Evolutionary conservation across 1,139 yeast species (phyloP), one percentile per base, ranked within the genome.

Genomic region (Waltiozyma sp.): DNA sequence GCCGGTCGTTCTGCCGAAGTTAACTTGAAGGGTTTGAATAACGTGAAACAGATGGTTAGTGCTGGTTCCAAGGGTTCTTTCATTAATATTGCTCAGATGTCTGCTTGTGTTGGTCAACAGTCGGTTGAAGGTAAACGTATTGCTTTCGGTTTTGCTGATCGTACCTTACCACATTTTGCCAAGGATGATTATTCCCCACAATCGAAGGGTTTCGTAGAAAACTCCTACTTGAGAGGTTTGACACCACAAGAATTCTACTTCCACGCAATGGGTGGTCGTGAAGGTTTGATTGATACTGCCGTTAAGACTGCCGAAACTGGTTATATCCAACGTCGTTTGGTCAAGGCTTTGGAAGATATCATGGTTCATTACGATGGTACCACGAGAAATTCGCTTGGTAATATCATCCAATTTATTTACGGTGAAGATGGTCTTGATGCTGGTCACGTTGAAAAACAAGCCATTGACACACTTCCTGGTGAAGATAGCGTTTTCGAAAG

Each of bases 251-350:
- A 93, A 64, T 93, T 93, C 65, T 93, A 93, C 62, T 91, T 91
- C 83, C 99, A 93, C 64, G 98, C 98, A 44, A 93, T 93, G 98
- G 98, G 98, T 57, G 99, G 99, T 75, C 87, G 99, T 75, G 99
- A 91, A 71, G 99, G 99, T 77, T 77, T 91, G 63, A 91, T 91
- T 64, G 99, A 91, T 77, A 91, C 99, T 46, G 97, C 97, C 15
- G 97, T 89, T 41, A 89, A 89, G 65, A 91, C 98, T 37, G 98
- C 99, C 2, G 98, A 91, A 68, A 91, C 99, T 31, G 99, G 99
- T 68, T 91, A 91, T 66, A 93, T 91, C 61, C 98, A 93, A 69
- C 91, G 99, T 73, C 93, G 99, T 75, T 72, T 93, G 64, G 95
- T 93, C 41, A 93, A 93, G 64, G 98, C 99, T 11, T 72, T 93